A percentile compares a stretch with the other conserved stretches of the same genome.
phyloP scores from a whole-genome alignment of 768 basidiomycete species.

The Clavaria fumosa region DNA sequence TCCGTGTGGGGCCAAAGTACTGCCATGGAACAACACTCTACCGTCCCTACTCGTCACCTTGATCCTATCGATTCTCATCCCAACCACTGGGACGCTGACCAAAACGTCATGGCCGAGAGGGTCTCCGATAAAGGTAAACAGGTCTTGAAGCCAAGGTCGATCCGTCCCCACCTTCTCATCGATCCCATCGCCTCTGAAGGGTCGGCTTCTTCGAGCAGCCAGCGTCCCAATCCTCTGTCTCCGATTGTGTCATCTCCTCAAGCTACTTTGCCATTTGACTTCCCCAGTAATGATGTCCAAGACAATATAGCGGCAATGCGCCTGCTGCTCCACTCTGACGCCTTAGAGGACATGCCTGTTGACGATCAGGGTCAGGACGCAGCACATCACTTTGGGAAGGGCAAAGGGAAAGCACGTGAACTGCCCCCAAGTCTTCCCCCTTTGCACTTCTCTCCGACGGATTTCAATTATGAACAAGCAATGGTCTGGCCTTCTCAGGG shows the following conservation, averaged over 20 bases:
- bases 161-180: slow-evolving; percentile 21
- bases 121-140: slow-evolving; percentile 56
- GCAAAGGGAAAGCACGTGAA: slow-evolving; percentile 48
- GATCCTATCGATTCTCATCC: too few species aligned
- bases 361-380: slow-evolving; percentile 10
- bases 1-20: too few species aligned
- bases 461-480: slow-evolving; percentile 28
- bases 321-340: not conserved
- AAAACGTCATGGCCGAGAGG: too few species aligned
- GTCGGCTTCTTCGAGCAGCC: slow-evolving; percentile 13
- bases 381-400: slow-evolving; percentile 10
- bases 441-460: slow-evolving; percentile 41
- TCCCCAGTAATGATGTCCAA: slow-evolving; percentile 1
- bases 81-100: too few species aligned
- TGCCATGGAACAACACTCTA: too few species aligned
- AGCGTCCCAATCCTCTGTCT: slow-evolving; percentile 13
- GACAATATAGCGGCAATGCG: slow-evolving; percentile 2
- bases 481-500: slow-evolving; percentile 23
- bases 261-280: slow-evolving; percentile 13
- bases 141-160: slow-evolving; percentile 37
- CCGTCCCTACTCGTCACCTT: too few species aligned
- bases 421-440: slow-evolving; percentile 51
- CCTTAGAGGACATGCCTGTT: not conserved
- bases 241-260: slow-evolving; percentile 15
- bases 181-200: slow-evolving; percentile 28